Base-by-base conservation (phyloP, 208 protist species). In the Strigomonas galati region DNA sequence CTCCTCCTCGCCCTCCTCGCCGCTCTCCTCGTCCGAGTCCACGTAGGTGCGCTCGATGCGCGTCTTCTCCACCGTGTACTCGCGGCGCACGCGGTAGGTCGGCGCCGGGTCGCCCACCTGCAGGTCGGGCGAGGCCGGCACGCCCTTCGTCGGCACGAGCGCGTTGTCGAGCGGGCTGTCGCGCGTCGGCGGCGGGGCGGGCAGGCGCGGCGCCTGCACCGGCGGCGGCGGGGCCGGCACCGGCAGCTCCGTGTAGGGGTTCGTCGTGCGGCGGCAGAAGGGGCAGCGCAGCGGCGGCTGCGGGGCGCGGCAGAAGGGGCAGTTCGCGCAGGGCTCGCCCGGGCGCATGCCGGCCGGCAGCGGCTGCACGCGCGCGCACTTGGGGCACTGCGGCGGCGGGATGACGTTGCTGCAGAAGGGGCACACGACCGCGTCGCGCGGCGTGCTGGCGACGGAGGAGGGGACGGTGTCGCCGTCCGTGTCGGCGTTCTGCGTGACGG, bases 401-500 rank as follows among this genome's bases (percentile, higher is more conserved):
- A 62, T 35, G 26, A 44, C 37, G 43, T 14, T n/a, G 65, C 44
- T 23, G 44, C 54, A 68, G 63, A 61, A 68, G 6, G 52, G 65
- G 46, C 65, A 62, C 26, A 62, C 54, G 30, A 10, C 23, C 23
- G 6, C 54, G 57, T 43, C 3, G 57, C 35, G 31, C 6, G 57
- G 57, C 31, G 57, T 49, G 57, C 28, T 49, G 10, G 27, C 31
- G 57, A 46, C 30, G 21, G 15, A 37, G 55, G 9, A 6, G 37
- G 9, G 14, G 37, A 44, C 37, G 37, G 28, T 48, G 2, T 55
- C 51, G 14, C 28, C 65, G 14, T 72, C 78, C 0, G 64, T 65
- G 9, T 84, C 74, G 26, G 72, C 70, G 54, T 60, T 73, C 69
- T 78, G 77, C 63, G 75, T 78, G 35, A 82, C 44, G 46, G 72